phyloP scores from a whole-genome alignment of 139 green algal genomes.

The Yamagishiella unicocca region DNA sequence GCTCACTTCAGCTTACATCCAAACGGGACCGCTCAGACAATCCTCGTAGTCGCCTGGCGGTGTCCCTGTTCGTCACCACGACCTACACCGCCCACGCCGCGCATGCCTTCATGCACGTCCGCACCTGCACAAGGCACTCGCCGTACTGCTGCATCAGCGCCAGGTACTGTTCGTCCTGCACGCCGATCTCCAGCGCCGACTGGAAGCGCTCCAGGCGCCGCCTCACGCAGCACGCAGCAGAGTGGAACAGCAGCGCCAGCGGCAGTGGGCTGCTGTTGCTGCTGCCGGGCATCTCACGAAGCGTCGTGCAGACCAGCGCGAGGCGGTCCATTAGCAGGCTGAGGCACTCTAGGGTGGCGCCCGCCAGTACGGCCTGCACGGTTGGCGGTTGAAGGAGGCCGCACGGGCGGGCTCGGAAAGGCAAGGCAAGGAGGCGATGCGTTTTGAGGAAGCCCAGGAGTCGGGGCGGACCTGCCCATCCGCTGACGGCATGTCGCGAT shows the following conservation, averaged over 20 bases:
- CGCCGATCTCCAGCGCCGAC: not conserved
- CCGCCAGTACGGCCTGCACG: conserved; percentile 15
- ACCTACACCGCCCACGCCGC: no score
- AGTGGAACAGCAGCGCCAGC: conserved; percentile 9
- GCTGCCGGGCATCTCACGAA: not conserved
- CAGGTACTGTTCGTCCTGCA: not conserved
- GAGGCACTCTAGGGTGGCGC: conserved; percentile 14
- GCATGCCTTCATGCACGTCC: no score
- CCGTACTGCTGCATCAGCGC: conserved; percentile 10
- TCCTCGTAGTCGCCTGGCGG: no score
- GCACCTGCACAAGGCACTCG: conserved; percentile 27
- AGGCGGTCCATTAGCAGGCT: conserved; percentile 30
- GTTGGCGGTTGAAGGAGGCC: no score
- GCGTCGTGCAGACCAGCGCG: not conserved
- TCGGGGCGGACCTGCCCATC: no score
- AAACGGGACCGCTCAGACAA: no score
- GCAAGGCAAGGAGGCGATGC: no score
- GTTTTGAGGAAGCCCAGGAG: no score
- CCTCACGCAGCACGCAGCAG: conserved; percentile 17
- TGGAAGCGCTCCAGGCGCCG: conserved; percentile 32
- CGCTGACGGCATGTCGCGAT: no score
- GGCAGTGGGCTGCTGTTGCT: not conserved
- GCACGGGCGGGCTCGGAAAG: no score
- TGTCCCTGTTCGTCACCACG: no score
- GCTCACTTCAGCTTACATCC: no score